These are phyloP conservation scores for Lipomyces sp. DNA, from an alignment of 805 yeast species.

Conservation along the genomic window DNA sequence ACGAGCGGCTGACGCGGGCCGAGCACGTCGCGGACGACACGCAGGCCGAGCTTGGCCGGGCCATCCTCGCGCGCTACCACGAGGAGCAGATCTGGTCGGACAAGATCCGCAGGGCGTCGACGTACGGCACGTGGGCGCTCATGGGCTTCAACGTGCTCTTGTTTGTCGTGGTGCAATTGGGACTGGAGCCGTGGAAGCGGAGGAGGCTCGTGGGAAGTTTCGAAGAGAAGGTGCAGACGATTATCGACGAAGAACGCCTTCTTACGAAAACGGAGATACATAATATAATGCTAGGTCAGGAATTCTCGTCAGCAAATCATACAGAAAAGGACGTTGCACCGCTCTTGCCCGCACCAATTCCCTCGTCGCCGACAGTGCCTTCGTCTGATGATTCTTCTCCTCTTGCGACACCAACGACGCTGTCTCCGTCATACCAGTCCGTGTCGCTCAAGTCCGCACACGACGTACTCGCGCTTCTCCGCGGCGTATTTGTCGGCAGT, in stretches of 20 bases:
- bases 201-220: conserved; percentile 74
- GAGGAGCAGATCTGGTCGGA: conserved; percentile 99
- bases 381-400: too few species aligned
- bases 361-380: too few species aligned
- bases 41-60: conserved; percentile 65
- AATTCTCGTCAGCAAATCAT: too few species aligned
- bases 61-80: conserved; percentile 83
- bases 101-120: conserved; percentile 86
- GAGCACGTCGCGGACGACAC: conserved; percentile 66
- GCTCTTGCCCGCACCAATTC: too few species aligned
- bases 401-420: too few species aligned
- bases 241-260: conserved; percentile 41
- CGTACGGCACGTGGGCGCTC: conserved; percentile 92
- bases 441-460: background rate
- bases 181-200: conserved; percentile 94
- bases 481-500: conserved; percentile 2
- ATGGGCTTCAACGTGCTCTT: conserved; percentile 82
- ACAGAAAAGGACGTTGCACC: too few species aligned
- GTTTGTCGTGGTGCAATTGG: conserved; percentile 75
- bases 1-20: conserved; percentile 45
- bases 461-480: background rate
- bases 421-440: too few species aligned
- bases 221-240: conserved; percentile 68
- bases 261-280: background rate
- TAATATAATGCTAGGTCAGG: too few species aligned